These are phyloP conservation scores for Aspergillus eucalypticola DNA, from an alignment of 2,329 filamentous ascomycete genomes.

Conservation along the genomic window DNA sequence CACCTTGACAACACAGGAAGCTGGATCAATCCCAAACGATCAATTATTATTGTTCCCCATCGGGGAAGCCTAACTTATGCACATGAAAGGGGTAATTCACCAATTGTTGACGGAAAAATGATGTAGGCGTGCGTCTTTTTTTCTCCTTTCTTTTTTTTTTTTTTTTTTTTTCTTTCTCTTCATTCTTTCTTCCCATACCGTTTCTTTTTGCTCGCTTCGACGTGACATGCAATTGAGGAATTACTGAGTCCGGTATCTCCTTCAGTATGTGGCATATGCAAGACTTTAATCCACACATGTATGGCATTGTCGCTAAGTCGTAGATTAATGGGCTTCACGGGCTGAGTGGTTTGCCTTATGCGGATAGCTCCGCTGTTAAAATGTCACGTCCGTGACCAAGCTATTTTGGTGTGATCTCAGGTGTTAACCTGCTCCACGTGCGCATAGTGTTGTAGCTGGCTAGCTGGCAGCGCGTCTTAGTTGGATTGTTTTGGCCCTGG, in stretches of 20 bases:
- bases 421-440: constrained; percentile 20
- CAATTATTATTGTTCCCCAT: constrained; percentile 10
- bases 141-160: neutral
- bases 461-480: constrained; percentile 3
- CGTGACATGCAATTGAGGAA: neutral
- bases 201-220: neutral
- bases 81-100: constrained; percentile 20
- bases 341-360: neutral
- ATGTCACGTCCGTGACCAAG: constrained; percentile 16
- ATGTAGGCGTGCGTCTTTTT: constrained; percentile 8
- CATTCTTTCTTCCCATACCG: neutral
- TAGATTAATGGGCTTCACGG: neutral
- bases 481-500: constrained; percentile 6
- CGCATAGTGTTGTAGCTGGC: constrained; percentile 4
- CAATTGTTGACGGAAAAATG: constrained; percentile 1
- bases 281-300: neutral
- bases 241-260: neutral
- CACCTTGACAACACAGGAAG: constrained; percentile 18
- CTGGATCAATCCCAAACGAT: constrained; percentile 7
- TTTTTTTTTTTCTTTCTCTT: neutral
- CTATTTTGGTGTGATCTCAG: constrained; percentile 22
- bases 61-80: constrained; percentile 12
- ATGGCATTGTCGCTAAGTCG: constrained; percentile 2
- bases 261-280: neutral
- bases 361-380: neutral